Percentiles rank a stretch among this genome's conserved stretches.
These are phyloP conservation scores for Prunus yedoensis DNA, from an alignment of 331 rosid genomes.

Conservation along the genomic window DNA sequence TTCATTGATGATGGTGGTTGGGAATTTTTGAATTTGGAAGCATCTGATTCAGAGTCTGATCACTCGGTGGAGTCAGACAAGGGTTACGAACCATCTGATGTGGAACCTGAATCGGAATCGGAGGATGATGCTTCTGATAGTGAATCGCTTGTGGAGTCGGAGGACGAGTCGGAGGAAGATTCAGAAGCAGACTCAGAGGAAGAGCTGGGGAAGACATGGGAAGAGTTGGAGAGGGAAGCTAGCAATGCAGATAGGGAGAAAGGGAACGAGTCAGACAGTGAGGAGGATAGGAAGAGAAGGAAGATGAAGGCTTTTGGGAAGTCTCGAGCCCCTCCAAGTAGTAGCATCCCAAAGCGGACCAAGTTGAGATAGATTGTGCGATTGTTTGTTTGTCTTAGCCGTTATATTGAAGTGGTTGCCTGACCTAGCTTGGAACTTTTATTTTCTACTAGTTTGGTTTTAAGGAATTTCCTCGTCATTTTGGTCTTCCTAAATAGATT, in stretches of 20 bases:
- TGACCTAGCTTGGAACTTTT: constrained; percentile 23
- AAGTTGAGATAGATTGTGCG: constrained; percentile 30
- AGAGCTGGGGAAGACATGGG: constrained; percentile 54
- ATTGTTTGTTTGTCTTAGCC: constrained; percentile 2
- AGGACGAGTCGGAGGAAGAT: constrained; percentile 49
- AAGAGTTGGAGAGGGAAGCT: constrained; percentile 60
- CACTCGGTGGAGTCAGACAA: constrained; percentile 47
- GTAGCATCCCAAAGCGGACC: constrained; percentile 35
- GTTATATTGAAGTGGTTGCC: background rate
- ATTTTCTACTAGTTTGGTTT: constrained; percentile 19
- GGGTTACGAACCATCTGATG: constrained; percentile 54
- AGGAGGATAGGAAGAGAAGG: constrained; percentile 54
- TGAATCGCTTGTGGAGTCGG: constrained; percentile 52
- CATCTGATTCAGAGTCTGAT: constrained; percentile 48
- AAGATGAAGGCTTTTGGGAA: constrained; percentile 52
- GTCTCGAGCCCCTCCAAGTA: constrained; percentile 41
- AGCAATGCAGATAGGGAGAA: constrained; percentile 56
- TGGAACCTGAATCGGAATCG: constrained; percentile 46
- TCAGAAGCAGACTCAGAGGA: constrained; percentile 42
- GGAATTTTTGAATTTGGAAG: constrained; percentile 59
- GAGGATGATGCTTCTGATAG: constrained; percentile 50
- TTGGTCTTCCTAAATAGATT: constrained; percentile 9
- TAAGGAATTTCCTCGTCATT: background rate
- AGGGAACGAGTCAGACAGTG: constrained; percentile 51
- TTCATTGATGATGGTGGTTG: constrained; percentile 56